A percentile compares a stretch with the other conserved stretches of the same genome.
Evolutionary conservation across 2,329 filamentous ascomycete genomes (phyloP).

Genomic region (Aureobasidium sp.): DNA sequence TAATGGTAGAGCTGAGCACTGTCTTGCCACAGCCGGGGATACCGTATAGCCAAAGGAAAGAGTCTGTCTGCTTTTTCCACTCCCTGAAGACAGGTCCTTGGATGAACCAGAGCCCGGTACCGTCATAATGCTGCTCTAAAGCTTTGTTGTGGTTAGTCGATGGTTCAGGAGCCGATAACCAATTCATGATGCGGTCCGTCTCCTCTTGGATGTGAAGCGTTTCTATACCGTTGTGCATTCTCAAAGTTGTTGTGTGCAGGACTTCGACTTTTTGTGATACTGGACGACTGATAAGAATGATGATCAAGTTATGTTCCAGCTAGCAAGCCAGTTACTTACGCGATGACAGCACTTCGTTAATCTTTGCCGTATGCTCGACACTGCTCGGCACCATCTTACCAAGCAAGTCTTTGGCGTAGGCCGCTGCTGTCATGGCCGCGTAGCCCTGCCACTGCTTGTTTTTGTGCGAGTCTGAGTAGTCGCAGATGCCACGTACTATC

Average conservation of each 20-base stretch:
- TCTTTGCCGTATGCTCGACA: not conserved
- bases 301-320: not conserved
- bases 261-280: not conserved
- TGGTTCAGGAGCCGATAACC: not conserved
- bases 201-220: not conserved
- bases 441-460: slow-evolving; percentile 22
- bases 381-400: not conserved
- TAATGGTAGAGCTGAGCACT: slow-evolving; percentile 4
- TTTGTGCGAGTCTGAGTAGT: slow-evolving; percentile 24
- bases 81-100: not conserved
- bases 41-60: slow-evolving; percentile 9
- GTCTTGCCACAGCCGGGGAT: slow-evolving; percentile 13
- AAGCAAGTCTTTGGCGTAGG: slow-evolving; percentile 20
- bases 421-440: slow-evolving; percentile 21
- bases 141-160: not conserved
- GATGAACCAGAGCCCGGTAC: slow-evolving; percentile 6
- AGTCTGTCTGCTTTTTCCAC: not conserved
- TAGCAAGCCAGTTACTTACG: not conserved
- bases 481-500: slow-evolving; percentile 24
- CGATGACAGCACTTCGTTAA: not conserved
- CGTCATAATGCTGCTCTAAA: not conserved
- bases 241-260: not conserved
- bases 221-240: not conserved
- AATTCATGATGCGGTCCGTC: not conserved
- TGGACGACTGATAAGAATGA: too few species aligned